Evolutionary conservation across 208 protist genomes (phyloP), one percentile per base, ranked within the genome.

Genomic region (Trypanosoma cruzi): DNA sequence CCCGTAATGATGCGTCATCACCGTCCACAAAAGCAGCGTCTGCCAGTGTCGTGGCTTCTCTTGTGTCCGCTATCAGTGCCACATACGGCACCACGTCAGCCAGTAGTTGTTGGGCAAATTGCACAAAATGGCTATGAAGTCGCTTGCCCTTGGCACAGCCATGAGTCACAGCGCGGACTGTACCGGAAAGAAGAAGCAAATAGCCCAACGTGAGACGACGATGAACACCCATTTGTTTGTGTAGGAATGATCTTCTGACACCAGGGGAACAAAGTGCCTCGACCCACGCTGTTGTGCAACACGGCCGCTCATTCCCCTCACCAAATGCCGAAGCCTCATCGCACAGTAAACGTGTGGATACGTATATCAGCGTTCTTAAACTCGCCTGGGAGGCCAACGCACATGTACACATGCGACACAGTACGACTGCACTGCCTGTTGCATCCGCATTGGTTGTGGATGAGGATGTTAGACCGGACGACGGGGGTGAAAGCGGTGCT

Each of bases 261-360:
- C 57, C 66, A 18, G 55, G 28, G 26, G 46, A 54, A 24, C 82
- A 72, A 4, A 95, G 70, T 14, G 80, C 90, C 4, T 78, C 57
- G 8, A 69, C 71, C 88, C 90, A 96, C 64, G 87, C 81, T 6
- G 64, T 56, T 18, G 81, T 90, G 64, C 85, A 91, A 58, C 73
- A 90, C 18, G 90, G 90, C 0, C 85, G 77, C 29, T 92, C 90
- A 58, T 96, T 96, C n/a, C 90, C 90, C 60, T 92, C 80, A 31
- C 90, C 90, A 56, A 85, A 82, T 0, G 61, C 64, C 5, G 87
- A 75, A 1, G 81, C 82, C 13, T 71, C 75, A 63, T 92, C 88
- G 57, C 77, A 87, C 29, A 96, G 59, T 2, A 93, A 61, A 4
- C 80, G 82, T 6, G 61, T 77, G 4, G 87, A 88, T 14, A 93